phyloP scores from a whole-genome alignment of 2,329 filamentous ascomycete species.

The Diplocarpon mali region DNA sequence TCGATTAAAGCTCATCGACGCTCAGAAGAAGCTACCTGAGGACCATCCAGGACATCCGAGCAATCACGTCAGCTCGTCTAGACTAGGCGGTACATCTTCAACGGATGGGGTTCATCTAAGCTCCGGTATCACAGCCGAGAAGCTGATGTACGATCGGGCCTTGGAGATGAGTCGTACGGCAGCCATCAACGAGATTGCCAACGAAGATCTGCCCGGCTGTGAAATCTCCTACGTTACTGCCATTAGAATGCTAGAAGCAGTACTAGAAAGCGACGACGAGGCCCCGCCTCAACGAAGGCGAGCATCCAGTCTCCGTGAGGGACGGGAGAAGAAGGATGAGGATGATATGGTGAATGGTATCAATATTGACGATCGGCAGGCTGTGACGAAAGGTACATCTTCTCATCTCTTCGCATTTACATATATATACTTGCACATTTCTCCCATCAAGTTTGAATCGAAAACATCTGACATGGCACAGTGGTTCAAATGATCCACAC shows the following conservation, averaged over 20 bases:
- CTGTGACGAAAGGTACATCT: conserved; percentile 58
- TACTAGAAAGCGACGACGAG: conserved; percentile 73
- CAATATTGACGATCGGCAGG: conserved; percentile 61
- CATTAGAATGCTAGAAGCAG: conserved; percentile 88
- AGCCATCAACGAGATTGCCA: conserved; percentile 90
- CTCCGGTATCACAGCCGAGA: conserved; percentile 85
- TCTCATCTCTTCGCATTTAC: conserved; percentile 2
- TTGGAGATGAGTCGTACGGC: conserved; percentile 93
- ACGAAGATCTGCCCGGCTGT: conserved; percentile 76
- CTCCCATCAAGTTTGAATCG: neutral
- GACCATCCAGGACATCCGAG: conserved; percentile 80
- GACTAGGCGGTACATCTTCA: conserved; percentile 40
- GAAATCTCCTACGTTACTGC: conserved; percentile 90
- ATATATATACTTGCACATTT: conserved; percentile 11
- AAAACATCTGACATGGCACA: conserved; percentile 27
- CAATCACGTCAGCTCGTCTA: conserved; percentile 55
- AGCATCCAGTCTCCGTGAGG: conserved; percentile 31
- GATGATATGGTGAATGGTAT: conserved; percentile 41
- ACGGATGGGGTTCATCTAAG: conserved; percentile 75
- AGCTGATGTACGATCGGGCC: conserved; percentile 94
- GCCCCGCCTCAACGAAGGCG: conserved; percentile 33
- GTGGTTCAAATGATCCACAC: conserved; percentile 52
- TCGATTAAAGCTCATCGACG: conserved; percentile 76
- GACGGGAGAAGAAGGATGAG: conserved; percentile 34
- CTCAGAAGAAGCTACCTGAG: conserved; percentile 70